These are phyloP conservation scores for Colletotrichum destructivum DNA, from an alignment of 2,329 filamentous ascomycete species.

Conservation along the genomic window DNA sequence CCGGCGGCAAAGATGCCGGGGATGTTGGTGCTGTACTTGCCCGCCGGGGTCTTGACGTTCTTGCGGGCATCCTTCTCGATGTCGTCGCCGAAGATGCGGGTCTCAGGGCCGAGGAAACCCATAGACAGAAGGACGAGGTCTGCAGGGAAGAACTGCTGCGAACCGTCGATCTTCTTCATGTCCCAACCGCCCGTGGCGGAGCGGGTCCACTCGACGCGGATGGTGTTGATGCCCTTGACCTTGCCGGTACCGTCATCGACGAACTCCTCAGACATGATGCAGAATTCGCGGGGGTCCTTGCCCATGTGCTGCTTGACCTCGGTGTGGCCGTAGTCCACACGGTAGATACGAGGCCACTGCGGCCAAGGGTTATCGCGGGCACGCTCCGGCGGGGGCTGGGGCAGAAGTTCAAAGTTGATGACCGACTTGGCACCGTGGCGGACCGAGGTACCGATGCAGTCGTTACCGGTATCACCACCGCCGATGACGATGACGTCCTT, in stretches of 20 bases:
- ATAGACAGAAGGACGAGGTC: slow-evolving; percentile 95
- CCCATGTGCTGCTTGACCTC: slow-evolving; percentile 97
- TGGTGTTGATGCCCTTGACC: slow-evolving; percentile 96
- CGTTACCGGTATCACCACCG: slow-evolving; percentile 97
- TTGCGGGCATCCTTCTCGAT: slow-evolving; percentile 94
- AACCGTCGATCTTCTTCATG: slow-evolving; percentile 97
- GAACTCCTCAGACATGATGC: slow-evolving; percentile 98
- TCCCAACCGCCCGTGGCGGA: slow-evolving; percentile 92
- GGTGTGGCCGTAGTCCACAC: slow-evolving; percentile 97
- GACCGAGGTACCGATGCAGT: slow-evolving; percentile 96
- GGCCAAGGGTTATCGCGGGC: slow-evolving; percentile 97
- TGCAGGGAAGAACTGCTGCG: slow-evolving; percentile 95
- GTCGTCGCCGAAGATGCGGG: slow-evolving; percentile 86
- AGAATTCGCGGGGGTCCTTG: slow-evolving; percentile 96
- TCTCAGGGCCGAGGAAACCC: slow-evolving; percentile 97
- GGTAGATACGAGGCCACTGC: slow-evolving; percentile 98
- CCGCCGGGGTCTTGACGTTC: slow-evolving; percentile 94
- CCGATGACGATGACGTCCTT: slow-evolving; percentile 98
- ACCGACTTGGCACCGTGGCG: slow-evolving; percentile 96
- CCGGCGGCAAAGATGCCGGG: slow-evolving; percentile 93
- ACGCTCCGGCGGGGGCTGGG: slow-evolving; percentile 91
- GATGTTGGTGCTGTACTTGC: slow-evolving; percentile 90
- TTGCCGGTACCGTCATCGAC: slow-evolving; percentile 89
- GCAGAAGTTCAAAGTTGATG: slow-evolving; percentile 95
- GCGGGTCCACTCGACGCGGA: slow-evolving; percentile 97